Evolutionary conservation across 352 stramenopile genomes (phyloP), one percentile per base, ranked within the genome.

Genomic region (Pythium sp.): DNA sequence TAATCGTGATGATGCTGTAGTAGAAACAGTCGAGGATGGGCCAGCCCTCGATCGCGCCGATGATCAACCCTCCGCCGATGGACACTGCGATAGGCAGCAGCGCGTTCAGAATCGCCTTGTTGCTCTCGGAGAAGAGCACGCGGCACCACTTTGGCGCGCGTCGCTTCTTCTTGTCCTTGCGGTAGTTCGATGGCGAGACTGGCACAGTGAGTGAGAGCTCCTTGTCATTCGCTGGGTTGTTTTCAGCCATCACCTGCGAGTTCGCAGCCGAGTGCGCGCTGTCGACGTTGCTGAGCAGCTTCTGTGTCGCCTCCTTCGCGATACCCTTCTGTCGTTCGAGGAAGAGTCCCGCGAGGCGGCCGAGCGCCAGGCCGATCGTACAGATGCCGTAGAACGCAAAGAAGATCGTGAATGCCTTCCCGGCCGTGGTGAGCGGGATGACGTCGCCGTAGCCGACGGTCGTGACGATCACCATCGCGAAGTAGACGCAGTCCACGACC

Each of bases 401-500:
- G 67, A 98, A 81, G 53, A 98, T 89, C 38, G 84, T 91, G 61
- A 97, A 96, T 8, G 91, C 73, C 63, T 89, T 93, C 26, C 87
- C 85, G 0, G 70, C 65, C 0, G 64, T 75, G 26, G 76, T 88
- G 14, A 78, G 57, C 3, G 92, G 89, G 18, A 74, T 69, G 18
- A 96, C 79, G 70, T 97, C 91, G 22, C 86, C 90, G 68, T 96
- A 98, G 5, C 90, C 92, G 36, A 97, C 89, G 1, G 87, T 97
- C 8, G 93, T 98, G n/a, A 98, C 77, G 47, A 95, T 97, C 9
- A 97, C 91, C 72, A 97, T 92, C 34, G 83, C 80, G 76, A 95
- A 98, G 69, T 98, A 98, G 26, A 98, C 71, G 36, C 84, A 87
- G 75, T 98, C 93, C 0, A 97, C 68, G 18, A 89, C 67, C 0